These are phyloP conservation scores for Citrullus colocynthis DNA, from an alignment of 306 rosid species.

Conservation along the genomic window DNA sequence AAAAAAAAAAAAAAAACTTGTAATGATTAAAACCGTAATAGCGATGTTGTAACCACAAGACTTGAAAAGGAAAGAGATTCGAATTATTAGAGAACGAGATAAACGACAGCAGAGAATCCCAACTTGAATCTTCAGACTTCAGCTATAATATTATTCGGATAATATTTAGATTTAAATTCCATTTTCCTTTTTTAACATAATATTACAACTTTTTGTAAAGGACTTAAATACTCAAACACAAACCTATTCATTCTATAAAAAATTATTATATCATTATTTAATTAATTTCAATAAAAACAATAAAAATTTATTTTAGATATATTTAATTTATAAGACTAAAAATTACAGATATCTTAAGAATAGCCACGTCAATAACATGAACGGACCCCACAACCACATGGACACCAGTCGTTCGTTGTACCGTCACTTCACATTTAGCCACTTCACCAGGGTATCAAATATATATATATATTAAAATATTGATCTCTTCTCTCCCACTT, in stretches of 20 bases:
- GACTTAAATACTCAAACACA: too few species aligned
- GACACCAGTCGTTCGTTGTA: background rate
- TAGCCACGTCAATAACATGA: background rate
- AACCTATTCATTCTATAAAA: too few species aligned
- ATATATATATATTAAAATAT: too few species aligned
- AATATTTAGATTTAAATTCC: background rate
- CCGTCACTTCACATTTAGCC: background rate
- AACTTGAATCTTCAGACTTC: background rate
- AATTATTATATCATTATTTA: too few species aligned
- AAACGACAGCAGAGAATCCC: background rate
- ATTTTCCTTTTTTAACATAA: too few species aligned
- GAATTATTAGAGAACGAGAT: background rate
- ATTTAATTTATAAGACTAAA: too few species aligned
- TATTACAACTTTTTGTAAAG: too few species aligned
- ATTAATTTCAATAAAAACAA: too few species aligned
- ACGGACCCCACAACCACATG: background rate
- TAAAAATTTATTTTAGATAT: too few species aligned
- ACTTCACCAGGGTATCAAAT: background rate
- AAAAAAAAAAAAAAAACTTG: too few species aligned
- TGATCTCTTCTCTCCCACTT: background rate
- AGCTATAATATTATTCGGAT: background rate
- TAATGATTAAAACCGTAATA: background rate
- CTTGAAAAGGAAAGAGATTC: background rate
- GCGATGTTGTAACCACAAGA: background rate
- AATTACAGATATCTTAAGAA: too few species aligned